A percentile compares a stretch with the other conserved stretches of the same genome.
phyloP scores from a whole-genome alignment of 2,329 filamentous ascomycete species.

The Didymella lethalis region DNA sequence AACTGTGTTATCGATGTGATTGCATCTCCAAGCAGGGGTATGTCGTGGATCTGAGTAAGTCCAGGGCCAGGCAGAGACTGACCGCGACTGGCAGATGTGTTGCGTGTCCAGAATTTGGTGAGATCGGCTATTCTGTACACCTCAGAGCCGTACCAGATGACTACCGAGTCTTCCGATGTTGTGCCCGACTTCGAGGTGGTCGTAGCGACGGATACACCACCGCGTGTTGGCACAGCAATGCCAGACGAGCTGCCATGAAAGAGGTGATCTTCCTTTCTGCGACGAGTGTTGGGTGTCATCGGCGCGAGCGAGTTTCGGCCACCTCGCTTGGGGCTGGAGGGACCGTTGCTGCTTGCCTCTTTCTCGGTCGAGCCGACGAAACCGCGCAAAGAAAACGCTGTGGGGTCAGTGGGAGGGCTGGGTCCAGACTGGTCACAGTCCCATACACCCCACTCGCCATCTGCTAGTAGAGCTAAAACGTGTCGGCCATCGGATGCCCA shows the following conservation, averaged over 20 bases:
- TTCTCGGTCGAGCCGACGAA: constrained; percentile 44
- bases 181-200: constrained; percentile 41
- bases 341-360: constrained; percentile 27
- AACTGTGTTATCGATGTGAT: constrained; percentile 57
- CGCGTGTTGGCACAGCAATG: constrained; percentile 44
- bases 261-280: constrained; percentile 54
- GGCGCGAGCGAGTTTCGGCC: constrained; percentile 53
- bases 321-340: constrained; percentile 46
- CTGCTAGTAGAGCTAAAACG: constrained; percentile 57
- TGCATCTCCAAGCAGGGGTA: constrained; percentile 53
- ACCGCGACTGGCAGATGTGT: constrained; percentile 43
- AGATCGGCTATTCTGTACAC: constrained; percentile 57
- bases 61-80: constrained; percentile 53
- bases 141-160: constrained; percentile 57
- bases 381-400: constrained; percentile 48
- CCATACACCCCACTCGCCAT: constrained; percentile 64
- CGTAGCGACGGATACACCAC: constrained; percentile 54
- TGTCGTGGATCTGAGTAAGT: constrained; percentile 52
- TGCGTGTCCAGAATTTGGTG: constrained; percentile 56
- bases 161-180: constrained; percentile 54
- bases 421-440: constrained; percentile 51
- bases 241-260: constrained; percentile 53
- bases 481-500: constrained; percentile 58
- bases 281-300: constrained; percentile 61
- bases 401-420: constrained; percentile 39